phyloP scores from a whole-genome alignment of 495 filamentous ascomycete species.

The Hypoxylon subgilvum region DNA sequence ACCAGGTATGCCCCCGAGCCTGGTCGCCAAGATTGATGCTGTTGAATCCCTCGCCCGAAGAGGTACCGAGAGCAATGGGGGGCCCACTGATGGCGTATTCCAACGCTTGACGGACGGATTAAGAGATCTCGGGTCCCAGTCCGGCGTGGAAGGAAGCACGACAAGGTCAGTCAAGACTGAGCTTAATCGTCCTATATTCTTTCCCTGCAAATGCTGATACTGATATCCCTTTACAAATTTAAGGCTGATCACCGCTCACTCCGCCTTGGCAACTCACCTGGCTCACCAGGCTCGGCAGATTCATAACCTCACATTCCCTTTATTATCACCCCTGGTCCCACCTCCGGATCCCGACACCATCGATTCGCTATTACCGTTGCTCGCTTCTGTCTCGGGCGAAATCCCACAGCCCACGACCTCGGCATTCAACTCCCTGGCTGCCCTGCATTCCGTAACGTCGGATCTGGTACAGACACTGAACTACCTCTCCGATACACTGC shows the following conservation, averaged over 20 bases:
- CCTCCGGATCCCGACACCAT: slow-evolving; percentile 65
- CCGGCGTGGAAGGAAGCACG: slow-evolving; percentile 77
- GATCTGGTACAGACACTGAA: slow-evolving; percentile 82
- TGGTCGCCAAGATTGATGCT: slow-evolving; percentile 77
- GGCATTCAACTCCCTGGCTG: slow-evolving; percentile 62
- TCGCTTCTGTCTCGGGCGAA: slow-evolving; percentile 60
- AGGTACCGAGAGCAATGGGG: slow-evolving; percentile 74
- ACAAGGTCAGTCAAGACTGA: slow-evolving; percentile 63
- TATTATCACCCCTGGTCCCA: slow-evolving; percentile 64
- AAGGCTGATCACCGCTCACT: slow-evolving; percentile 87
- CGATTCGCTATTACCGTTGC: slow-evolving; percentile 69
- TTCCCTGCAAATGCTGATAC: slow-evolving; percentile 7
- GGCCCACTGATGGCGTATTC: slow-evolving; percentile 70
- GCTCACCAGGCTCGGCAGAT: slow-evolving; percentile 83
- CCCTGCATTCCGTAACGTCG: slow-evolving; percentile 69
- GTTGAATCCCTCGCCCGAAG: slow-evolving; percentile 76
- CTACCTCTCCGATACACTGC: slow-evolving; percentile 86
- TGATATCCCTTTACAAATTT: slow-evolving; percentile 30
- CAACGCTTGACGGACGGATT: slow-evolving; percentile 73
- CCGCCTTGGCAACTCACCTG: slow-evolving; percentile 81
- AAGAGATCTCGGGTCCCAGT: slow-evolving; percentile 80
- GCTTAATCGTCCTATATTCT: neutral
- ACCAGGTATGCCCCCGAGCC: slow-evolving; percentile 70
- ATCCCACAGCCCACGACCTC: slow-evolving; percentile 60
- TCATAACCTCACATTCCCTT: slow-evolving; percentile 77